Evolutionary conservation across 2,329 filamentous ascomycete genomes (phyloP), one percentile per base, ranked within the genome.

Genomic region (Botrytis galanthina): DNA sequence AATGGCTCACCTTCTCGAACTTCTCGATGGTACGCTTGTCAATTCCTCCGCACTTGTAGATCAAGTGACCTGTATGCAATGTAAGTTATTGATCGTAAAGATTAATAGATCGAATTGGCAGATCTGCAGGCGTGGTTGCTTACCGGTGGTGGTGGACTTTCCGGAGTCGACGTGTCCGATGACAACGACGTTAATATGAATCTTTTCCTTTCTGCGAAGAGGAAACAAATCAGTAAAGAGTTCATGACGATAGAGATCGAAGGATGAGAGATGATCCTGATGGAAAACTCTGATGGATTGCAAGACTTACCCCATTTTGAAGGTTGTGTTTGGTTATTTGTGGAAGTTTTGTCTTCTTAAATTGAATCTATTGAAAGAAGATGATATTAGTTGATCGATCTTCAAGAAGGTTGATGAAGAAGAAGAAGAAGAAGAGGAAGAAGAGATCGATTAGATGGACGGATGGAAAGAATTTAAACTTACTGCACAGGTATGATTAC

Each of bases 31-130:
- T 98, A 94, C 96, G 95, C 91, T 95, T 94, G 93, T 99, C 96
- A 85, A 98, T 99, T 94, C 96, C 96, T 92, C 96, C 96, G 90
- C 96, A 98, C 93, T 99, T 95, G 94, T 98, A 98, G 93, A 99
- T 98, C 91, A 99, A 92, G 90, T 95, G 91, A 86, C 91, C 90
- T 82, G 86, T 92, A 85, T 75, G 59, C 71, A 72, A 62, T 80
- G 72, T 78, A 75, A 75, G 68, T 73, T 60, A 4, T n/a, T 42
- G 67, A 72, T 72, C 74, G 68, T 71, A 69, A 63, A 10, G 66
- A 46, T 70, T 2, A 9, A 18, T 60, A 70, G 12, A 61, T 74
- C 48, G 62, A 22, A 6, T 63, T 60, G 6, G 35, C 29, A 29
- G 3, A 61, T 44, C 54, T 59, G 64, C 62, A 32, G 37, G 44